Evolutionary conservation across 495 filamentous ascomycete species (phyloP), one percentile per base, ranked within the genome.

Genomic region (Gamarada debralockiae): DNA sequence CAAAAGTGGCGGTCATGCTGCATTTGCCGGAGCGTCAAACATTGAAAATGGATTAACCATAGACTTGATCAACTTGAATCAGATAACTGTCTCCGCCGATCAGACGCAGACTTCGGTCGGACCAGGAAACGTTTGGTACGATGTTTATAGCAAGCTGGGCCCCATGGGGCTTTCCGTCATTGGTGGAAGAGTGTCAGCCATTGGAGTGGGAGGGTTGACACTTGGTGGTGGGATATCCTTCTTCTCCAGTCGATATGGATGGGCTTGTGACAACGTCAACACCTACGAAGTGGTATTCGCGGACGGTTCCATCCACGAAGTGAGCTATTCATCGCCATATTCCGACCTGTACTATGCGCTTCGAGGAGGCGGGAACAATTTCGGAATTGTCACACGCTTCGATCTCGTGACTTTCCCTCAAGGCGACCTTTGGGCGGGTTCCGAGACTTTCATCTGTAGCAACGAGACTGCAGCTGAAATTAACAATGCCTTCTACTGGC

Each of bases 31-130:
- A 46, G 60, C 67, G 49, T 67, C 70, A 13, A 77, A 70, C 55
- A 73, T 74, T 51, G 46, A 74, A n/a, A 55, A 67, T 18, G 82
- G 83, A 14, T 72, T 86, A 3, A 73, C 81, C 20, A 73, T 89
- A 43, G 75, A 77, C 48, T 65, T 85, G 7, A 56, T 59, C 0
- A 71, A 70, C 3, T 54, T 88, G 33, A 75, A 72, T 29, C 60
- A 60, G 14, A 51, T 77, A 20, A 42, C 24, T n/a, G 55, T 77
- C 10, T 57, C 59, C 17, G 22, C 52, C 6, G 68, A 73, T 43
- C 56, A 66, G 4, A 52, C 60, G 8, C 67, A 57, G 13, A 69
- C 67, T 3, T 57, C 56, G 9, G 67, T 82, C 22, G 77, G 66
- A 1, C 61, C 77, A 9, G 79, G 76, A 5, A 65, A 64, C 37